Base-by-base conservation (phyloP, 1,284 basidiomycete genomes). In the Volvariella volvacea region DNA sequence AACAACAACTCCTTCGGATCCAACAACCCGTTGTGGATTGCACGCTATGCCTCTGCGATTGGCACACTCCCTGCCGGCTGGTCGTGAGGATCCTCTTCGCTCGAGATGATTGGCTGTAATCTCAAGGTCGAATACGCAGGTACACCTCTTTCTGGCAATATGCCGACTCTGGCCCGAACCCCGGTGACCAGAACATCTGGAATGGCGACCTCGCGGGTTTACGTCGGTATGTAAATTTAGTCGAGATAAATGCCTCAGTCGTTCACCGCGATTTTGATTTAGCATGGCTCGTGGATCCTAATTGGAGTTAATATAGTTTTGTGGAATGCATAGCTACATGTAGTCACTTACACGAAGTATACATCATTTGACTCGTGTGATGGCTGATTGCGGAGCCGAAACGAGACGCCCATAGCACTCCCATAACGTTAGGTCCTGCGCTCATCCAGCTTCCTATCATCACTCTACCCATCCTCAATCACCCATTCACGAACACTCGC, bases 141-240 rank as follows among this genome's bases (percentile, higher is more conserved):
- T 55, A 66, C 17, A 77, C 79, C 0, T 81, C 84, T 62, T 83
- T 80, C 80, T 80, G 83, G 58, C 76, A 73, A 47, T 9, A 9
- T n/a, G 71, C 73, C 2, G 70, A 78, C 52, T 66, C 66, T 7
- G 70, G 74, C 2, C 43, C 66, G 9, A 76, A 72, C 51, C 73
- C 76, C 21, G 78, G 78, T 21, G n/a, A n/a, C n/a, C 70, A 73
- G 40, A 73, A 81, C 53, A 48, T 64, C 45, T 81, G 74, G 61
- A 75, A 77, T 39, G 75, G 75, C n/a, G 40, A 46, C 22, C 21
- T 25, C 10, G 33, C 40, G 4, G 45, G 45, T 20, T 28, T 46
- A 21, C 25, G 30, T 15, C n/a, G 21, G 2, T 31, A 31, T n/a
- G n/a, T n/a, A n/a, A n/a, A n/a, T n/a, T n/a, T n/a, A n/a, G n/a